phyloP scores from a whole-genome alignment of 23 red algal genomes.

The Gracilariopsis chorda region DNA sequence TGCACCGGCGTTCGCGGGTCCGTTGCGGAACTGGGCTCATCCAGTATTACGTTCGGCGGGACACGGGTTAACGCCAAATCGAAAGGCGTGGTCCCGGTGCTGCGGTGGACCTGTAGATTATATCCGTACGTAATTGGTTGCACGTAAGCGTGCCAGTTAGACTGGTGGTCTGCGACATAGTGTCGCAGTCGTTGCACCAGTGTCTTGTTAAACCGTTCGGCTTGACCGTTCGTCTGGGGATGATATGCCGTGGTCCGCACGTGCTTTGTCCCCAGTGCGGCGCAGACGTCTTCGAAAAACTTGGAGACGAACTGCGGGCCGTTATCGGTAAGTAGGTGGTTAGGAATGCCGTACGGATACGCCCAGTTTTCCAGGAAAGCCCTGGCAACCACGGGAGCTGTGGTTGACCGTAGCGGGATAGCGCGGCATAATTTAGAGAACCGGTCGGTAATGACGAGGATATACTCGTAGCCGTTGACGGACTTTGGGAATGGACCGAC shows the following conservation, averaged over 20 bases:
- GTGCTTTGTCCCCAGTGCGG: not conserved
- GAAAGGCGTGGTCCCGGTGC: not conserved
- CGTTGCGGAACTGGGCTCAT: not conserved
- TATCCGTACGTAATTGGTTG: not conserved
- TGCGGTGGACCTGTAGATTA: not conserved
- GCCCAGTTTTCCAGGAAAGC: not conserved
- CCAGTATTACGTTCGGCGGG: not conserved
- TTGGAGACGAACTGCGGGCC: not conserved
- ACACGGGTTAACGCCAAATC: not conserved
- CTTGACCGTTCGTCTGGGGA: slow-evolving; percentile 45
- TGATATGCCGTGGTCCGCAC: not conserved
- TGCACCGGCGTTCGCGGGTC: not conserved
- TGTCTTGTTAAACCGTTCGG: slow-evolving; percentile 19
- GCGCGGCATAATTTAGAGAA: slow-evolving; percentile 6
- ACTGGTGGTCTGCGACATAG: slow-evolving; percentile 35
- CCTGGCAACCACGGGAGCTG: not conserved
- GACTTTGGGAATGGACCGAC: slow-evolving; percentile 18
- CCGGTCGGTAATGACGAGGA: slow-evolving; percentile 24
- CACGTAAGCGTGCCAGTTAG: slow-evolving; percentile 20
- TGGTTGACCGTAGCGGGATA: slow-evolving; percentile 9
- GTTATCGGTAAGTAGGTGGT: not conserved
- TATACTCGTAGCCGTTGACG: not conserved
- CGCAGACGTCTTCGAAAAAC: not conserved
- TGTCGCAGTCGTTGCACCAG: slow-evolving; percentile 18
- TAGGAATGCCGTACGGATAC: not conserved